Percentiles rank a stretch among this genome's conserved stretches.
Conservation (phyloP, 352 stramenopile species). For the Phytophthora hibernalis region DNA sequence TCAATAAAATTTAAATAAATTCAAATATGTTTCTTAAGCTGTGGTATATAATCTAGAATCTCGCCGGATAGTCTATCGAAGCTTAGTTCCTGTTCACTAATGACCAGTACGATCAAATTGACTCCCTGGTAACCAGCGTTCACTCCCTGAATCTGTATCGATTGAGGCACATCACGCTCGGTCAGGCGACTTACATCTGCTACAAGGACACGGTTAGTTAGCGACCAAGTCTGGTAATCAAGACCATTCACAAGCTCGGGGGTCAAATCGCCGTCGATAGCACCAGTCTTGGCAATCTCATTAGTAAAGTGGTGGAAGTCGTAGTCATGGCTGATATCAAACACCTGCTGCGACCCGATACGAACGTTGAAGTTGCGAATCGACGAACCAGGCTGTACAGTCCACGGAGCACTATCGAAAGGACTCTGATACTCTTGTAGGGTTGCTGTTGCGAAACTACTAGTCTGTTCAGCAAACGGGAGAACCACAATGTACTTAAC, state of each 20-base stretch:
- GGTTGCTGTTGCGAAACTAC: too few relatives aligned
- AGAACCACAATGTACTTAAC: too few relatives aligned
- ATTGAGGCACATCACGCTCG: too few relatives aligned
- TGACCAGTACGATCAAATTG: too few relatives aligned
- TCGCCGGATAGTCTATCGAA: too few relatives aligned
- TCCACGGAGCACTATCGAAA: constrained; percentile 10
- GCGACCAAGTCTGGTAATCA: constrained; percentile 5
- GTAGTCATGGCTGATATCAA: constrained; percentile 9
- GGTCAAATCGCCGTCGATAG: constrained; percentile 30
- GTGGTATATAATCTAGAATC: background rate
- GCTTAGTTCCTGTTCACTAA: too few relatives aligned
- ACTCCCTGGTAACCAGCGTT: too few relatives aligned
- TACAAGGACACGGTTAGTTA: background rate
- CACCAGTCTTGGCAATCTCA: background rate
- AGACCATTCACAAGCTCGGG: constrained; percentile 9
- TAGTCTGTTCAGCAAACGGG: too few relatives aligned
- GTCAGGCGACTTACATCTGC: constrained; percentile 4
- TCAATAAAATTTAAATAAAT: background rate
- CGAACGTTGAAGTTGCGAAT: constrained; percentile 20
- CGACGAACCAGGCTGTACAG: background rate
- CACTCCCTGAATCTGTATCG: too few relatives aligned
- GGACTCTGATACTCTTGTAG: constrained; percentile 1
- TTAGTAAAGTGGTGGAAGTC: background rate
- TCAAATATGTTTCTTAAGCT: background rate
- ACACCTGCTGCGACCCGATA: background rate